Percentiles rank a stretch among this genome's conserved stretches.
Evolutionary conservation across 768 basidiomycete genomes (phyloP).

Genomic region (Mycena floridula): DNA sequence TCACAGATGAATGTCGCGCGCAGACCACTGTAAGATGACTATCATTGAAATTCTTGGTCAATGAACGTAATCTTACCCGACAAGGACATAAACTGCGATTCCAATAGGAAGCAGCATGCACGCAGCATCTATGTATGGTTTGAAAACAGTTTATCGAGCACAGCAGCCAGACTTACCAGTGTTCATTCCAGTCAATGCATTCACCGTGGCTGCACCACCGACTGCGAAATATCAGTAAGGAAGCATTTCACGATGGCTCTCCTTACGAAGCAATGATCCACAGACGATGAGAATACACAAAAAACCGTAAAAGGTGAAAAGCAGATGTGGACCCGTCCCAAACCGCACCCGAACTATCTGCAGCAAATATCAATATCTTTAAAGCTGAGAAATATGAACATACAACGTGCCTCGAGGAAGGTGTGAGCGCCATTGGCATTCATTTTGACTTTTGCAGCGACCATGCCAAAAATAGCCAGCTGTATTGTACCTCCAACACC

Average conservation of each 20-base stretch:
- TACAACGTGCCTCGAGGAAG: constrained; percentile 37
- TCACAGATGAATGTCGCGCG: constrained; percentile 40
- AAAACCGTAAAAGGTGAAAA: constrained; percentile 49
- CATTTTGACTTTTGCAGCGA: constrained; percentile 52
- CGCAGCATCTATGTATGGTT: constrained; percentile 23
- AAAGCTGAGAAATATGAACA: not conserved
- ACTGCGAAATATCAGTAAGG: constrained; percentile 15
- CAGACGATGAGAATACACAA: constrained; percentile 46
- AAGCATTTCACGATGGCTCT: not conserved
- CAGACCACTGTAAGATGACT: constrained; percentile 22
- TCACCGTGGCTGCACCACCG: constrained; percentile 40
- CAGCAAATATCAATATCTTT: not conserved
- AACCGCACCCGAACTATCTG: constrained; percentile 45
- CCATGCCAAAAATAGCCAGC: constrained; percentile 45
- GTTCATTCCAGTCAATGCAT: constrained; percentile 40
- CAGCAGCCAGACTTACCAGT: constrained; percentile 3
- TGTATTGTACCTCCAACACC: constrained; percentile 48
- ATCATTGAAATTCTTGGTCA: not conserved
- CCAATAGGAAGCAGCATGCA: constrained; percentile 40
- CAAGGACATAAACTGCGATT: constrained; percentile 35
- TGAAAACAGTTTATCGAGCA: not conserved
- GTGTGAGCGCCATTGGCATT: constrained; percentile 56
- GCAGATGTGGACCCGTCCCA: constrained; percentile 37
- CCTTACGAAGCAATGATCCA: constrained; percentile 41
- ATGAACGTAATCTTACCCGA: constrained; percentile 12